Percentiles rank a stretch among this genome's conserved stretches.
Conservation (phyloP, 768 basidiomycete genomes). For the Amanita pseudoporphyria region DNA sequence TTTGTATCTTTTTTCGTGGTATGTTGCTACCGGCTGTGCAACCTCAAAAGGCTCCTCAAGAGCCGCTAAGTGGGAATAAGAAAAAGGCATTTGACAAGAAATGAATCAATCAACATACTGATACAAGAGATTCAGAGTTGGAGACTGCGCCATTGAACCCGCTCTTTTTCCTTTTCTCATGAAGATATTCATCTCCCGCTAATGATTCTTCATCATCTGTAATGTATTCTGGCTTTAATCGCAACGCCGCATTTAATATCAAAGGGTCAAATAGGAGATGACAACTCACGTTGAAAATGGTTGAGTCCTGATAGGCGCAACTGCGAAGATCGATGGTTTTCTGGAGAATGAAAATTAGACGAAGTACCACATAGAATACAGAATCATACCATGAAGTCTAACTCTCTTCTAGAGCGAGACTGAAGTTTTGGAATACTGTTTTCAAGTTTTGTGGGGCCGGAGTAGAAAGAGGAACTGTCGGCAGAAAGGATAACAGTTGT, state of each 20-base stretch:
- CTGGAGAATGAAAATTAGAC: slow-evolving; percentile 1
- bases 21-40: neutral
- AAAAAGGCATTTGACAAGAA: neutral
- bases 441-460: neutral
- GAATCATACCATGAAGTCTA: slow-evolving; percentile 2
- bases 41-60: neutral
- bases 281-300: neutral
- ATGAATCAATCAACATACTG: neutral
- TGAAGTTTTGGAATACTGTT: neutral
- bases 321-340: slow-evolving; percentile 1
- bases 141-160: neutral
- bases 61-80: neutral
- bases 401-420: neutral
- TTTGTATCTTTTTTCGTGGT: neutral
- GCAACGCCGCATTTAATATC: neutral
- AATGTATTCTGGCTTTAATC: neutral
- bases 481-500: slow-evolving; percentile 6
- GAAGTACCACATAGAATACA: neutral
- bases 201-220: neutral
- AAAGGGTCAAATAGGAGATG: neutral
- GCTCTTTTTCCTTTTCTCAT: neutral
- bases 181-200: neutral
- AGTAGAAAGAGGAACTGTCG: neutral
- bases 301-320: neutral
- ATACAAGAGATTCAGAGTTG: neutral